Evolutionary conservation across 306 rosid genomes (phyloP).

Genomic region (Canavalia ensiformis): DNA sequence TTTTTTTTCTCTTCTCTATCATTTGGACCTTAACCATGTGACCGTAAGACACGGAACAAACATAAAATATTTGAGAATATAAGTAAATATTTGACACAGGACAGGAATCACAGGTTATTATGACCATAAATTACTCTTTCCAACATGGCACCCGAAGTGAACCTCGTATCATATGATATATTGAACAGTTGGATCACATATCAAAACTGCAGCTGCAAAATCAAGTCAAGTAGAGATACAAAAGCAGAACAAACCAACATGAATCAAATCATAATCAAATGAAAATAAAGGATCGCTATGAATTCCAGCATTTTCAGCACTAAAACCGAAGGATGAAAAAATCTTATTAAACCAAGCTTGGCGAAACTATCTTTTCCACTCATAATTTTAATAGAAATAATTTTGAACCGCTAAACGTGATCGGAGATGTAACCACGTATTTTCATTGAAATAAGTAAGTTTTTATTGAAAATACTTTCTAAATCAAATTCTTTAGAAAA

Average conservation of each 20-base stretch:
- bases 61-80: not conserved
- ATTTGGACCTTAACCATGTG: conserved; percentile 9
- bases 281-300: conserved; percentile 4
- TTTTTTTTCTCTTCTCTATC: not conserved
- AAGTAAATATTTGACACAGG: not conserved
- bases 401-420: too few relatives aligned
- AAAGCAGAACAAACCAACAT: conserved; percentile 21
- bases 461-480: too few relatives aligned
- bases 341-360: conserved; percentile 8
- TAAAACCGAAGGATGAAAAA: not conserved
- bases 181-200: not conserved
- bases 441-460: too few relatives aligned
- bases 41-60: not conserved
- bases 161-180: not conserved
- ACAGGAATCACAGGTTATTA: not conserved
- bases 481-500: not conserved
- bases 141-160: conserved; percentile 22
- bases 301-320: conserved; percentile 28
- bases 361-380: conserved; percentile 22
- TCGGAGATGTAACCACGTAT: too few relatives aligned
- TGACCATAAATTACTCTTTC: not conserved
- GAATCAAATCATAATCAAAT: conserved; percentile 11
- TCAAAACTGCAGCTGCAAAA: conserved; percentile 35
- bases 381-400: too few relatives aligned
- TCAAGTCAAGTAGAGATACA: not conserved